Conservation (phyloP, 345 rosid genomes). For the Pelargonium nanum region DNA sequence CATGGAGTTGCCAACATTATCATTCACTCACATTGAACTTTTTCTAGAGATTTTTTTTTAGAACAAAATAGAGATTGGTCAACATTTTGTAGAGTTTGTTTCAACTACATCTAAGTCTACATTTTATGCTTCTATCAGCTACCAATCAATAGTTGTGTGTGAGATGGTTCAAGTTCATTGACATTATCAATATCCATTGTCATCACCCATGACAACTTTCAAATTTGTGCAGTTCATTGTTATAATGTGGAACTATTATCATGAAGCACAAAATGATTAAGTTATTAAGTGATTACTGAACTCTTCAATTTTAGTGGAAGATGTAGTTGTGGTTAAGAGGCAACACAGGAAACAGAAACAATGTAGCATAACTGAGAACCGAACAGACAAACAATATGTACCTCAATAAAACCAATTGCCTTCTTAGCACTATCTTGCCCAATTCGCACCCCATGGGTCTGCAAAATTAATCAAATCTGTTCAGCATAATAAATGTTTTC, state of each 20-base stretch:
- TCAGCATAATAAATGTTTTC: neutral
- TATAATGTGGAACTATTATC: neutral
- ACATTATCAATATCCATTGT: neutral
- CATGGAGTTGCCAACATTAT: neutral
- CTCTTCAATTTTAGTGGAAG: neutral
- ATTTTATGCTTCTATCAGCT: neutral
- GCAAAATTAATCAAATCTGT: constrained; percentile 7
- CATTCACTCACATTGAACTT: neutral
- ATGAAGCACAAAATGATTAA: neutral
- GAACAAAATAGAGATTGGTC: neutral
- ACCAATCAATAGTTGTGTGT: neutral
- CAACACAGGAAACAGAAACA: neutral
- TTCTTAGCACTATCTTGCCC: constrained; percentile 64
- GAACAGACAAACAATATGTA: constrained; percentile 9
- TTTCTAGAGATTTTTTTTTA: neutral
- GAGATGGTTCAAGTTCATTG: neutral
- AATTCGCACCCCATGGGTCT: constrained; percentile 74
- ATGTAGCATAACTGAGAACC: no score
- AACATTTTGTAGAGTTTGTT: neutral
- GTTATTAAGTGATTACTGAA: neutral
- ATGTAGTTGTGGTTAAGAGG: neutral
- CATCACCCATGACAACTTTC: neutral
- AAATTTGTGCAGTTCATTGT: neutral
- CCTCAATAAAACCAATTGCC: constrained; percentile 80
- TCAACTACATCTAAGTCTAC: neutral